Percentiles rank a stretch among this genome's conserved stretches.
These are phyloP conservation scores for Ceratobasidium sp. DNA, from an alignment of 1,284 basidiomycete species.

Conservation along the genomic window DNA sequence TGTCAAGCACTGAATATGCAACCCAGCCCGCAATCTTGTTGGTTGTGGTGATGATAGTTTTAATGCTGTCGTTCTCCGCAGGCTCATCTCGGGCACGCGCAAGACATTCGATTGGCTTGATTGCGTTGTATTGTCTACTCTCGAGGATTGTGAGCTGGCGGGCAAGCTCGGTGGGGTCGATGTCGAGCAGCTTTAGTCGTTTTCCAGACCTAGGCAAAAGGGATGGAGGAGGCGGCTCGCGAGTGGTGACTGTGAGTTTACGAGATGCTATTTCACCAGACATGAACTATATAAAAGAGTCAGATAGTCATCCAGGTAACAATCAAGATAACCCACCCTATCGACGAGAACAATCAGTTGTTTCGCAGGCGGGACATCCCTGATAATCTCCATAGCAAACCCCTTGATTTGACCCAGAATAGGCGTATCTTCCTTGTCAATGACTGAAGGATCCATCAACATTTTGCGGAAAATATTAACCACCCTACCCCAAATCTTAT, in stretches of 20 bases:
- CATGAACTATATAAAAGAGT: constrained; percentile 55
- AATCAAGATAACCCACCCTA: constrained; percentile 65
- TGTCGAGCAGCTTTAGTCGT: constrained; percentile 77
- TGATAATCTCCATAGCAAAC: constrained; percentile 72
- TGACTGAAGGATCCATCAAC: constrained; percentile 78
- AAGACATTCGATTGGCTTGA: constrained; percentile 91
- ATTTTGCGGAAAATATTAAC: constrained; percentile 85
- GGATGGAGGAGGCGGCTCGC: constrained; percentile 61
- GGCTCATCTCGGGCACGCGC: constrained; percentile 78
- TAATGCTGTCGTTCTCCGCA: constrained; percentile 77
- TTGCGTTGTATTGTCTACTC: constrained; percentile 84
- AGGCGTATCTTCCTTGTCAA: constrained; percentile 81
- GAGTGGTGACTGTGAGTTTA: constrained; percentile 59
- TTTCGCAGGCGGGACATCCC: constrained; percentile 70
- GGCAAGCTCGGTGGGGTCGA: constrained; percentile 91
- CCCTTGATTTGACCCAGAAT: constrained; percentile 80
- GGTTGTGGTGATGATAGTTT: constrained; percentile 88
- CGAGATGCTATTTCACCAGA: constrained; percentile 60
- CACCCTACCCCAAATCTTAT: constrained; percentile 58
- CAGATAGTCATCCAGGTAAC: constrained; percentile 3
- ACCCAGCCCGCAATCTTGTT: constrained; percentile 98
- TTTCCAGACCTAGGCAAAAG: constrained; percentile 72
- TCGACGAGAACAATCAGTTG: constrained; percentile 76
- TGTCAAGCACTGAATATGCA: constrained; percentile 82
- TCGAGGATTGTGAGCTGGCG: constrained; percentile 96